Evolutionary conservation across 2,329 filamentous ascomycete species (phyloP).

Genomic region (Colletotrichum sp.): DNA sequence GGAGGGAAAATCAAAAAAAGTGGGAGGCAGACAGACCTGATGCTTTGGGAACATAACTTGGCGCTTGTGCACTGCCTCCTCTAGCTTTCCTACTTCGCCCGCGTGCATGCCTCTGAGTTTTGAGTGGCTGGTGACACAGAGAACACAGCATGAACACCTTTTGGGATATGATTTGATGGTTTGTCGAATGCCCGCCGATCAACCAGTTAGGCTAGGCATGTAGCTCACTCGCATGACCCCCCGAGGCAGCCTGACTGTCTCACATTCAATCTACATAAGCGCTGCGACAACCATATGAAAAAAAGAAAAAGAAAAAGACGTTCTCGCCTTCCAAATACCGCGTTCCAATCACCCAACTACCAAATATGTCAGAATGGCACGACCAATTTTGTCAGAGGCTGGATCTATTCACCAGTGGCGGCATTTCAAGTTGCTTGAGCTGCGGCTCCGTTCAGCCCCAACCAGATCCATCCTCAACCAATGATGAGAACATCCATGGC

Average conservation of each 20-base stretch:
- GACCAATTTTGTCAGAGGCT: not conserved
- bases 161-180: not conserved
- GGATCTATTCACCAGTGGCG: not conserved
- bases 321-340: too few species aligned
- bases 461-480: accelerated
- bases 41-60: accelerated
- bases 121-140: not conserved
- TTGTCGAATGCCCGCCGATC: not conserved
- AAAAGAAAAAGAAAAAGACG: too few species aligned
- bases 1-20: not conserved
- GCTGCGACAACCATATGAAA: too few species aligned
- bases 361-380: not conserved
- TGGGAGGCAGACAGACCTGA: not conserved
- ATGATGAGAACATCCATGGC: not conserved
- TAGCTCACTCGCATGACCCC: not conserved
- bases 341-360: too few species aligned
- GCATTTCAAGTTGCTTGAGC: not conserved
- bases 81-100: accelerated
- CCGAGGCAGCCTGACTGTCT: not conserved
- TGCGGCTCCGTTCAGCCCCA: not conserved
- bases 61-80: not conserved
- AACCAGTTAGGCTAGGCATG: not conserved
- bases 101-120: not conserved
- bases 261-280: too few species aligned
- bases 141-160: not conserved